Evolutionary conservation across 2,329 filamentous ascomycete genomes (phyloP).

Genomic region (Fusarium humuli): DNA sequence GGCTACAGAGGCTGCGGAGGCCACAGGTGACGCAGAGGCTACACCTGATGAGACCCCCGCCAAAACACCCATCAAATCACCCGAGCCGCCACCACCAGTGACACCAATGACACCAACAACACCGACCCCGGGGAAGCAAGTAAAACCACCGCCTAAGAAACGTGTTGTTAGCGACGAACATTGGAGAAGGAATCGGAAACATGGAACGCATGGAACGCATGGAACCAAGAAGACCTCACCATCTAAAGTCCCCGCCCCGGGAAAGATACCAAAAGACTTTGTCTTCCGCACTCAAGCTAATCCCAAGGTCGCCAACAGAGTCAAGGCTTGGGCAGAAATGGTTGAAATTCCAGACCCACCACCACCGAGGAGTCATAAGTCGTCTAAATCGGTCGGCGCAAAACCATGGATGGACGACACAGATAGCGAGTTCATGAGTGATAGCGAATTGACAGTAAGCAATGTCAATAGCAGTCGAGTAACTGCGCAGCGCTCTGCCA

Average conservation of each 20-base stretch:
- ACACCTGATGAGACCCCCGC: conserved; percentile 32
- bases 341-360: conserved; percentile 62
- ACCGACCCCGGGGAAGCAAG: conserved; percentile 15
- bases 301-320: conserved; percentile 68
- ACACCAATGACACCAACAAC: conserved; percentile 54
- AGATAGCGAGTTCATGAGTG: conserved; percentile 47
- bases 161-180: conserved; percentile 93
- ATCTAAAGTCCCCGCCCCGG: conserved; percentile 44
- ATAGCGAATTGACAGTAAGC: conserved; percentile 49
- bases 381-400: conserved; percentile 52
- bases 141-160: conserved; percentile 80
- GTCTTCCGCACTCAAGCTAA: conserved; percentile 64
- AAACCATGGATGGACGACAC: conserved; percentile 44
- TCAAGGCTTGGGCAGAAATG: conserved; percentile 70
- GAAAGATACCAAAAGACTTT: conserved; percentile 68
- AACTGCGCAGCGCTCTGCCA: conserved; percentile 39
- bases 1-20: conserved; percentile 26
- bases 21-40: conserved; percentile 22
- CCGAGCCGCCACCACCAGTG: conserved; percentile 49
- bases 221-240: conserved; percentile 58
- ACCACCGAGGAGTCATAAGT: conserved; percentile 52
- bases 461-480: conserved; percentile 40
- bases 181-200: conserved; percentile 76
- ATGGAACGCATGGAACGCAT: conserved; percentile 60
- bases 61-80: conserved; percentile 9